Base-by-base conservation (phyloP, 2,329 filamentous ascomycete genomes). In the Phyllosticta citrichinensis region DNA sequence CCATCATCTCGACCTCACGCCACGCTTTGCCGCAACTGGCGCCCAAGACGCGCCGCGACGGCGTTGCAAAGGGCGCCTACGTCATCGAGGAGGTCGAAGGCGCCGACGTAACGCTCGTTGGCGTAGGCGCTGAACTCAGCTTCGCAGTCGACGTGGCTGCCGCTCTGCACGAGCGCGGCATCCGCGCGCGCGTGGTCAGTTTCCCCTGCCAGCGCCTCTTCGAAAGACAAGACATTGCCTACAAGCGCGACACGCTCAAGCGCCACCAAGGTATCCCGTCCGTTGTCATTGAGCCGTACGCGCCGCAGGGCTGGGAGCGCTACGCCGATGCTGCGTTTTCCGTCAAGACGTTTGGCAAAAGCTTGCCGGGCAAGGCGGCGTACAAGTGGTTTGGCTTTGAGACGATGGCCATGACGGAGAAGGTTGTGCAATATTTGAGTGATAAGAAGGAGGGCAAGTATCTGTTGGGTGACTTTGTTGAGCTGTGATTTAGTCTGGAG, bases 211-310 rank as follows among this genome's bases (percentile, higher is more conserved):
- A 79, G 66, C 71, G 77, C 0, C 65, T 81, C 17, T 82, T 82
- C 64, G 79, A 81, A 62, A 65, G 71, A 6, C 79, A 82, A 65
- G 63, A 72, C 0, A 64, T 71, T 2, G 71, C 76, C 51, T 82
- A 81, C 66, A 77, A 74, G 66, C 74, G 78, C 0, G 65, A 76
- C 1, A 76, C 79, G 1, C 71, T 85, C 54, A 71, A 70, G 54
- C 72, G 74, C 27, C 72, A 75, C 65, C 65, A 62, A 0, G 74
- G 75, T 52, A 72, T 77, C 1, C 80, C 81, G 0, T 71, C 76
- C 1, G 80, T 87, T 17, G 80, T 85, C 4, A 81, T 87, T 52
- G 84, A 87, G 70, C 80, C 83, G 0, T 85, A 83, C 66, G 76
- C 79, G 1, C 74, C 78, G 1, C 80, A 81, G 62, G 81, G 82